A percentile compares a stretch with the other conserved stretches of the same genome.
Conservation (phyloP, 345 rosid genomes). For the Lagerstroemia speciosa region DNA sequence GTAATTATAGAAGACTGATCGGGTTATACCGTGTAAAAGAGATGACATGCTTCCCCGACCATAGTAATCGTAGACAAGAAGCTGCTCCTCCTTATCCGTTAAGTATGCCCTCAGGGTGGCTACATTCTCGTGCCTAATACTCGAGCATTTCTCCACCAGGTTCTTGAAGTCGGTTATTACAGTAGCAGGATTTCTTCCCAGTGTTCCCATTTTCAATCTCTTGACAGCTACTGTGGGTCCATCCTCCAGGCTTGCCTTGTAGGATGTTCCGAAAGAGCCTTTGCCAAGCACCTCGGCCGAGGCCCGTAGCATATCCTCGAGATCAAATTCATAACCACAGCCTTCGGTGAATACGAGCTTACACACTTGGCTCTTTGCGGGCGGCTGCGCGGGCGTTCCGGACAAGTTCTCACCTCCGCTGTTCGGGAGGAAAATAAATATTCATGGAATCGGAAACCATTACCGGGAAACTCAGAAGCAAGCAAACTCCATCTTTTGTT, state of each 20-base stretch:
- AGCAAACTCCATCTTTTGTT: too few species aligned
- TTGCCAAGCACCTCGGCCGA: constrained; percentile 85
- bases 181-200: too few species aligned
- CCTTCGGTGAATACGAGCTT: constrained; percentile 68
- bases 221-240: background rate
- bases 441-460: background rate
- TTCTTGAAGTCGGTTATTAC: background rate
- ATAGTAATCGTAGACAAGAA: constrained; percentile 61
- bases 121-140: constrained; percentile 28
- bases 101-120: constrained; percentile 55
- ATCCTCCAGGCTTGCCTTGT: background rate
- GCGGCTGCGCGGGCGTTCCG: background rate
- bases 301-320: constrained; percentile 75
- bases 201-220: background rate
- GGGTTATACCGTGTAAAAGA: constrained; percentile 50
- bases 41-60: constrained; percentile 45
- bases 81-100: constrained; percentile 69
- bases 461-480: background rate
- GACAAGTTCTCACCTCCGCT: background rate
- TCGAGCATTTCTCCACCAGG: background rate
- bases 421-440: background rate
- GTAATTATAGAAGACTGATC: background rate
- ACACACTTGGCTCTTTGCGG: constrained; percentile 28
- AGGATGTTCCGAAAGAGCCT: constrained; percentile 41
- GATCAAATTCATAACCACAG: constrained; percentile 52